Conservation (phyloP, 1,139 yeast species). For the Blastobotrys buckinghamii region DNA sequence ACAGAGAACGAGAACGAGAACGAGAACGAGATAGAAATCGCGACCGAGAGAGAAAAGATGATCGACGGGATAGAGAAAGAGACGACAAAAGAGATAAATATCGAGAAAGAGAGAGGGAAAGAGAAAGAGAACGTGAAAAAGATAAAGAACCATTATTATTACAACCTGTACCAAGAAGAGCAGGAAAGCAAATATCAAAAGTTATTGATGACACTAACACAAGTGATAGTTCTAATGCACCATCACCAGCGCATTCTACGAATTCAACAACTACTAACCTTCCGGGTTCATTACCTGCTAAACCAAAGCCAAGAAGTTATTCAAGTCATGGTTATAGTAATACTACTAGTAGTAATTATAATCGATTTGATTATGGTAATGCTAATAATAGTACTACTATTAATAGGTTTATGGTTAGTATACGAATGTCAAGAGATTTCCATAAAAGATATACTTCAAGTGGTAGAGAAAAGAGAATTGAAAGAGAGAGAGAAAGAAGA, state of each 20-base stretch:
- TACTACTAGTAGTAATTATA: neutral
- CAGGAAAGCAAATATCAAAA: neutral
- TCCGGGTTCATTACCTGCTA: slow-evolving; percentile 9
- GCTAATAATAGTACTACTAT: neutral
- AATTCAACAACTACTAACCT: neutral
- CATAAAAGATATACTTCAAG: neutral
- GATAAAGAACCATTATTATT: neutral
- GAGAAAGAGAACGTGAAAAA: neutral
- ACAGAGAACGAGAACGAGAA: neutral
- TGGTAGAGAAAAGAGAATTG: slow-evolving; percentile 6
- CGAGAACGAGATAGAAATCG: slow-evolving; percentile 1
- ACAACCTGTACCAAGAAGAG: slow-evolving; percentile 8
- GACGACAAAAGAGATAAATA: neutral
- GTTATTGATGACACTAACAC: neutral
- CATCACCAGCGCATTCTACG: neutral
- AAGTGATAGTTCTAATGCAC: neutral
- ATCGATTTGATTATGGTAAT: neutral
- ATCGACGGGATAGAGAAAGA: slow-evolving; percentile 1
- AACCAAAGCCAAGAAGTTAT: slow-evolving; percentile 2
- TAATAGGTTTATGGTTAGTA: slow-evolving; percentile 19
- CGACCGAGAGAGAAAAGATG: too few relatives aligned
- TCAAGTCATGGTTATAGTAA: neutral
- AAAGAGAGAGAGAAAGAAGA: neutral
- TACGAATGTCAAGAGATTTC: slow-evolving; percentile 12
- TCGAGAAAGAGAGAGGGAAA: neutral